phyloP scores from a whole-genome alignment of 2,329 filamentous ascomycete genomes.

The Nectriaceae sp. region DNA sequence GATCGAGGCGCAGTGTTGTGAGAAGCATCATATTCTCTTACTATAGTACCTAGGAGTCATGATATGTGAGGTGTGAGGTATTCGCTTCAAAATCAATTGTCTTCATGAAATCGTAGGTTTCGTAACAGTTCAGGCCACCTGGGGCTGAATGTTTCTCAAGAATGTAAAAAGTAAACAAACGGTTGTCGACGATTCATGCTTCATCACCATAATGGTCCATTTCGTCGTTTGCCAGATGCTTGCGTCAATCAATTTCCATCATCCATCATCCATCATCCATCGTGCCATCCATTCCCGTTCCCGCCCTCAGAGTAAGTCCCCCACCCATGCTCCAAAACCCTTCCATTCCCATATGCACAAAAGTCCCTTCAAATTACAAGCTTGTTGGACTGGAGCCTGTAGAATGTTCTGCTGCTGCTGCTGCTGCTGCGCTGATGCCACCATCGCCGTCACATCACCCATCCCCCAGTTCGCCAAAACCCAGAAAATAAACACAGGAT shows the following conservation, averaged over 20 bases:
- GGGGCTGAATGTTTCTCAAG: constrained; percentile 24
- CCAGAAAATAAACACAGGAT: constrained; percentile 12
- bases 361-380: constrained; percentile 17
- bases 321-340: constrained; percentile 2
- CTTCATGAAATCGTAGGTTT: too few species aligned
- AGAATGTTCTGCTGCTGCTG: constrained; percentile 24
- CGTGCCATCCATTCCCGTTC: constrained; percentile 2
- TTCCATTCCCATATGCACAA: constrained; percentile 17
- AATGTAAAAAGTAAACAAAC: constrained; percentile 23
- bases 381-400: constrained; percentile 27
- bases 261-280: constrained; percentile 4
- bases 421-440: constrained; percentile 23
- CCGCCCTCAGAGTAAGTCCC: constrained; percentile 2
- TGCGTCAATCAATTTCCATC: constrained; percentile 20
- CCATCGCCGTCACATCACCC: constrained; percentile 10
- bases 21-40: neutral
- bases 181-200: constrained; percentile 27
- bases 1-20: neutral
- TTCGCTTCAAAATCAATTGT: neutral
- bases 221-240: constrained; percentile 18
- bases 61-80: too few species aligned
- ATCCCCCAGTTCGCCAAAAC: constrained; percentile 19
- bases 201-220: constrained; percentile 30
- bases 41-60: neutral
- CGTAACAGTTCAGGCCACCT: constrained; percentile 23